A percentile compares a stretch with the other conserved stretches of the same genome.
Conservation (phyloP, 1,284 basidiomycete species). For the Phenoliferia sp. region DNA sequence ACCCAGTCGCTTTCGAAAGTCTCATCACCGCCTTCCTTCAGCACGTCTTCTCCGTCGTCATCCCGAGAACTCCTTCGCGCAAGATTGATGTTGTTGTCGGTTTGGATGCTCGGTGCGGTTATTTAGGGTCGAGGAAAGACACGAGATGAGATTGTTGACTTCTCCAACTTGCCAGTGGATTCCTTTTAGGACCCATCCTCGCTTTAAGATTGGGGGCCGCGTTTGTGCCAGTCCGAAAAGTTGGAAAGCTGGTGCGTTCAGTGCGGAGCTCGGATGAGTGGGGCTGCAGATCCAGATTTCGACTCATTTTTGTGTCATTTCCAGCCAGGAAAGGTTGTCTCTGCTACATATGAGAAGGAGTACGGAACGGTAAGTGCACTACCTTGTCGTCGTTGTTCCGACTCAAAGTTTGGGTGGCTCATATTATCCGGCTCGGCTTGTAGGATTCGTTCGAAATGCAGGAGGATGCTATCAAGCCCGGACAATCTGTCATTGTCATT, state of each 20-base stretch:
- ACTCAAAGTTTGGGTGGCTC: too few relatives aligned
- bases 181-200: constrained; percentile 88
- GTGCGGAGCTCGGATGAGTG: background rate
- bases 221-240: constrained; percentile 94
- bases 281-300: background rate
- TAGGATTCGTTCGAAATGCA: constrained; percentile 69
- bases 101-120: constrained; percentile 72
- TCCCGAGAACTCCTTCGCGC: constrained; percentile 50
- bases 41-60: constrained; percentile 74
- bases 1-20: constrained; percentile 79
- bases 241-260: constrained; percentile 63
- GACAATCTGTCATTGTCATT: constrained; percentile 80
- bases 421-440: too few relatives aligned
- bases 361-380: constrained; percentile 21
- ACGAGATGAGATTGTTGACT: too few relatives aligned
- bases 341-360: constrained; percentile 83
- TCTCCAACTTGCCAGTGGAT: too few relatives aligned
- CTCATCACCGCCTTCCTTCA: constrained; percentile 85
- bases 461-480: constrained; percentile 70
- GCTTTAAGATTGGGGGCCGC: constrained; percentile 80
- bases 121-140: background rate
- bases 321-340: constrained; percentile 69
- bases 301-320: background rate
- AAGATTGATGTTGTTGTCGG: constrained; percentile 94
- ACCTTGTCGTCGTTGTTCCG: background rate